Evolutionary conservation across 208 protist genomes (phyloP).

Genomic region (Sergeia podlipaevii): DNA sequence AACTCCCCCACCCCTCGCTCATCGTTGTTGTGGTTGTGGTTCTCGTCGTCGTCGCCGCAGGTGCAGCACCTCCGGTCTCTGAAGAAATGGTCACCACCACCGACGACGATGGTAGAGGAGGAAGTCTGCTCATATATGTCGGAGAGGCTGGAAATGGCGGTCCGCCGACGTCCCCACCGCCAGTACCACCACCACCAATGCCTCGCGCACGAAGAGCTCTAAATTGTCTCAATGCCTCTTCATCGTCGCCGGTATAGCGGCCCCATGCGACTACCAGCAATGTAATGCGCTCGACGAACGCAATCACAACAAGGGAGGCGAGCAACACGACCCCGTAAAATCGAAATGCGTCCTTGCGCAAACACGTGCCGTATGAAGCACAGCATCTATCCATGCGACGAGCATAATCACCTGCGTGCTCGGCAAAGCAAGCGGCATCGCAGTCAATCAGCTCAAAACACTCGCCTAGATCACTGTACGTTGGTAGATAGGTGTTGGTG

Average conservation of each 20-base stretch:
- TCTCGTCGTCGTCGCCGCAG: too few relatives aligned
- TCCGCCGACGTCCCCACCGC: too few relatives aligned
- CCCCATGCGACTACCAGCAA: constrained; percentile 30
- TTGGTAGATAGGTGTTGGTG: constrained; percentile 34
- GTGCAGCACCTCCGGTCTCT: too few relatives aligned
- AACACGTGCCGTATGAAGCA: constrained; percentile 42
- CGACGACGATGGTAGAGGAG: too few relatives aligned
- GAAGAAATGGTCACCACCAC: too few relatives aligned
- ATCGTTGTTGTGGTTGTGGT: too few relatives aligned
- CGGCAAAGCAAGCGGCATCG: constrained; percentile 26
- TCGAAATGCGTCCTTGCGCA: constrained; percentile 37
- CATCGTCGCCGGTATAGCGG: constrained; percentile 20
- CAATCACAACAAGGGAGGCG: constrained; percentile 20
- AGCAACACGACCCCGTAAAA: constrained; percentile 44
- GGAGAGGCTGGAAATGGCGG: too few relatives aligned
- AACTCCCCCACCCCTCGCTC: too few relatives aligned
- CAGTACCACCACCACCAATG: neutral
- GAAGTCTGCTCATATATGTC: too few relatives aligned
- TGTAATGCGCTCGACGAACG: constrained; percentile 23
- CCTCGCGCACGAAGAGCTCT: neutral
- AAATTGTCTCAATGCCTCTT: constrained; percentile 20
- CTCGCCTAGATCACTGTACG: constrained; percentile 19
- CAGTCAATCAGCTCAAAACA: constrained; percentile 27
- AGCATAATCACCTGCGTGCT: neutral
- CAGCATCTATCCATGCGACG: constrained; percentile 35